Base-by-base conservation (phyloP, 148 eudicot species). In the Rhododendron williamsianum region DNA sequence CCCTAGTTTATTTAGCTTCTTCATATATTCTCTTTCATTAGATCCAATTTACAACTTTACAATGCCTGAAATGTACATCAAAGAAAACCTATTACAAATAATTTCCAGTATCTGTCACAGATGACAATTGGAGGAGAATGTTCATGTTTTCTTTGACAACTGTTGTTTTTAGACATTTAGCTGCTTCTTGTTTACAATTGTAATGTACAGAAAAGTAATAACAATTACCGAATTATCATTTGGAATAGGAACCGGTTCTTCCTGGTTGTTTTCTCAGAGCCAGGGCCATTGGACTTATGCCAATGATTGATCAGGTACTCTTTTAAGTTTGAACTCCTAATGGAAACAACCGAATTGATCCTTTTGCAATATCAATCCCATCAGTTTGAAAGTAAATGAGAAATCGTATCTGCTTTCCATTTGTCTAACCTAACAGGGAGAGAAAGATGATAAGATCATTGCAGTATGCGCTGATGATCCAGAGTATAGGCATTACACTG, bases 391-490 rank as follows among this genome's bases (percentile, higher is more conserved):
- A 69, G 36, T 69, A n/a, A 69, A 4, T 27, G 73, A 25, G 35
- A 27, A 63, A 67, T 67, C 1, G 6, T 9, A 69, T 69, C 36
- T 69, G 18, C 73, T 69, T 67, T 69, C 35, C 73, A 69, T 35
- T 69, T 27, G 5, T 13, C 73, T 25, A 69, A 69, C 73, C 35
- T 69, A 10, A 69, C 36, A 95, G 98, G 98, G 98, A 82, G 97
- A 95, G 85, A 93, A 90, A 82, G 98, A 95, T 89, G 98, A 95
- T 92, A 95, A 95, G 84, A 94, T 95, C 25, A 95, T 95, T 77
- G 98, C 98, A 60, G 98, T 95, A 21, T 95, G 97, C 86, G 97
- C 97, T 84, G 98, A 95, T 89, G 98, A 95, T 85, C 98, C 97
- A 51, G 98, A 95, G 86, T 95, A 89, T 86, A 93, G 94, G 84